Percentiles rank a stretch among this genome's conserved stretches.
Evolutionary conservation across 140 eudicot species (phyloP).

Genomic region (Bidens hawaiensis): DNA sequence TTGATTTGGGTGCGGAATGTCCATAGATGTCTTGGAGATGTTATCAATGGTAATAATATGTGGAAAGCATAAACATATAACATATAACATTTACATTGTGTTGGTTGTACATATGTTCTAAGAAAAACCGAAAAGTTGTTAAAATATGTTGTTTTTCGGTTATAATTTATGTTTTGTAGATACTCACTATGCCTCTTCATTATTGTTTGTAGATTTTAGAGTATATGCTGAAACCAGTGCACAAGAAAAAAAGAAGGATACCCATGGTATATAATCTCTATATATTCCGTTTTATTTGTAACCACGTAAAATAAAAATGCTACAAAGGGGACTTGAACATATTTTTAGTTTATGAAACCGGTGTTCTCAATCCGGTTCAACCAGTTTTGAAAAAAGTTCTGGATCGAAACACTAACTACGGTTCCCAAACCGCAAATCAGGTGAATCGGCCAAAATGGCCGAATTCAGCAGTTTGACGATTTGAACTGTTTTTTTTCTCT

Average conservation of each 20-base stretch:
- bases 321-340: too few species aligned
- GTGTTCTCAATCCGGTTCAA: too few species aligned
- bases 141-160: background rate
- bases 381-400: background rate
- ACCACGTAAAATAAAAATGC: background rate
- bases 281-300: background rate
- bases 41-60: conserved; percentile 15
- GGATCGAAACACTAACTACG: background rate
- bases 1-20: conserved; percentile 20
- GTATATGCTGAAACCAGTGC: background rate
- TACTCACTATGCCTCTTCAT: background rate
- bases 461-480: background rate
- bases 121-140: background rate
- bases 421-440: background rate
- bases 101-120: background rate
- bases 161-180: background rate
- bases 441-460: background rate
- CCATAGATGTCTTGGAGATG: conserved; percentile 32
- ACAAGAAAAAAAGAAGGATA: conserved; percentile 2
- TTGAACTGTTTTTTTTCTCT: background rate
- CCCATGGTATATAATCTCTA: background rate
- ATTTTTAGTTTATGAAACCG: too few species aligned
- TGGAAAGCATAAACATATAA: conserved; percentile 4
- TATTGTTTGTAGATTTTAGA: background rate
- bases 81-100: background rate